phyloP scores from a whole-genome alignment of 257 asterid species.

The Solanum neorickii region DNA sequence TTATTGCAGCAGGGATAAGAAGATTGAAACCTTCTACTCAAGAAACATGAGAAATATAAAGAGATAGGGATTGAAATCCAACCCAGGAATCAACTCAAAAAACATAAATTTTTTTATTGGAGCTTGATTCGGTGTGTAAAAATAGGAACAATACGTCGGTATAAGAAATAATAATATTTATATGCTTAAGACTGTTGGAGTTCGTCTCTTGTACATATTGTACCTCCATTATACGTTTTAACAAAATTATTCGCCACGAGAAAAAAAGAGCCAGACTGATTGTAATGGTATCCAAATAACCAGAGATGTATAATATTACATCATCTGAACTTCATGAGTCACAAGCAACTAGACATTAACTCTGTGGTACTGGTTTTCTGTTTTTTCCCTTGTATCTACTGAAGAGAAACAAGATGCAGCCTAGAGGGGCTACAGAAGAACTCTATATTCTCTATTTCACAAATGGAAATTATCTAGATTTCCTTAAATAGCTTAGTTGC shows the following conservation, averaged over 20 bases:
- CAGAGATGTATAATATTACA: not conserved
- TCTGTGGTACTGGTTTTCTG: not conserved
- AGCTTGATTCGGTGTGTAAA: not conserved
- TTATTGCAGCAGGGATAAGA: not conserved
- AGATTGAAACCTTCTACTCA: not conserved
- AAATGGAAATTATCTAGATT: not conserved
- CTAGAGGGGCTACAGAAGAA: not conserved
- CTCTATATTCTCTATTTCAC: not conserved
- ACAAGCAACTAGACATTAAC: not conserved
- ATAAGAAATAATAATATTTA: not conserved
- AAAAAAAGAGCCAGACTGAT: not conserved
- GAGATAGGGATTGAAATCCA: not conserved
- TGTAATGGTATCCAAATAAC: not conserved
- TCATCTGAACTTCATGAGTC: not conserved
- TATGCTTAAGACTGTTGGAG: not conserved
- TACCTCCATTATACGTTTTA: not conserved
- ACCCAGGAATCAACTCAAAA: not conserved
- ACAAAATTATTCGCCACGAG: not conserved
- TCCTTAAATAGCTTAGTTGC: not conserved
- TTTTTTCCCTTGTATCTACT: not conserved
- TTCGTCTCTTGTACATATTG: not conserved
- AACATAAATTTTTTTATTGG: not conserved
- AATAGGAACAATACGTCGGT: not conserved
- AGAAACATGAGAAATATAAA: not conserved
- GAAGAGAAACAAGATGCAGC: not conserved